These are phyloP conservation scores for Tulasnella sp. DNA, from an alignment of 768 basidiomycete species.

Conservation along the genomic window DNA sequence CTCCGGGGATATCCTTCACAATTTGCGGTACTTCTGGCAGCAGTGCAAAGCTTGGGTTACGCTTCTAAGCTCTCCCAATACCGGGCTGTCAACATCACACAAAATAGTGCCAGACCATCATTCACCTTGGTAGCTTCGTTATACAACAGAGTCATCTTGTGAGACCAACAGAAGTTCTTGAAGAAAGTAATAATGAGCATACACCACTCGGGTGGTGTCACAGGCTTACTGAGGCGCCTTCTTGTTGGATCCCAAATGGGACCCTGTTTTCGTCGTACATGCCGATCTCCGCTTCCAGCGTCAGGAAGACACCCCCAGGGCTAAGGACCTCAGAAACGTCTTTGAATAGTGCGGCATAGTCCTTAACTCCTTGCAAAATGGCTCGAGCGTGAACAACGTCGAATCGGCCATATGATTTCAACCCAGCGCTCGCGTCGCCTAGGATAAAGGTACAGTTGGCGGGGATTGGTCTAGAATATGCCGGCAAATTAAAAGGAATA, in stretches of 20 bases:
- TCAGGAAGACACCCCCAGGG: constrained; percentile 21
- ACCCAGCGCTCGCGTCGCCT: not conserved
- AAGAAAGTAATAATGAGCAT: not conserved
- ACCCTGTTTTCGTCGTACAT: constrained; percentile 6
- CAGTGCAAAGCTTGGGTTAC: not conserved
- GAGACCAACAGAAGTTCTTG: not conserved
- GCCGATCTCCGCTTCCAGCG: constrained; percentile 8
- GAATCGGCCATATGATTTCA: not conserved
- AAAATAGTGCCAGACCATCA: too few relatives aligned
- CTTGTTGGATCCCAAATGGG: constrained; percentile 1
- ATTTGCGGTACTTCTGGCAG: not conserved
- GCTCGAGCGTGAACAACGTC: constrained; percentile 18
- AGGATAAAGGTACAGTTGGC: constrained; percentile 15
- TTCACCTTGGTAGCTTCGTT: not conserved
- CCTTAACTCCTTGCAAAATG: constrained; percentile 11
- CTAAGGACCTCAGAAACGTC: not conserved
- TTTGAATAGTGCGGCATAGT: constrained; percentile 11
- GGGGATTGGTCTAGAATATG: not conserved
- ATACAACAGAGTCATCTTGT: not conserved
- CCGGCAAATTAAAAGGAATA: not conserved
- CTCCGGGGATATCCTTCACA: not conserved
- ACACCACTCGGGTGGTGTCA: not conserved
- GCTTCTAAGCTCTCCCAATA: not conserved
- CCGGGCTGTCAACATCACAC: too few relatives aligned
- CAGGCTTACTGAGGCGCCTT: constrained; percentile 13